A percentile compares a stretch with the other conserved stretches of the same genome.
Evolutionary conservation across 2,329 filamentous ascomycete genomes (phyloP).

Genomic region (Clonostachys sp.): DNA sequence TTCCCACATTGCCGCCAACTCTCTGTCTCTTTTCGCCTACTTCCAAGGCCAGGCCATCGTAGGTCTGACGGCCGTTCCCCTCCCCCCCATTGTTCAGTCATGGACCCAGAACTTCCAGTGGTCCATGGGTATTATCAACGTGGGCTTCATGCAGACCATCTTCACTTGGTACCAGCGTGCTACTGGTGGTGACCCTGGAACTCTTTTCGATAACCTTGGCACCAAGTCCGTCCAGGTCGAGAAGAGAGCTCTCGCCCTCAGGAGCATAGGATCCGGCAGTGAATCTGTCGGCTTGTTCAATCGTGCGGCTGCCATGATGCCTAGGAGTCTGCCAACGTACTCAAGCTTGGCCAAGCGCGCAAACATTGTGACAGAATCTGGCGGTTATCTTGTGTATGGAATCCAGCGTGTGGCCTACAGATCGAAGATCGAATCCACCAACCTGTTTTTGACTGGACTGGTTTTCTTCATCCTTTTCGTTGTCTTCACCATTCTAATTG

Average conservation of each 20-base stretch:
- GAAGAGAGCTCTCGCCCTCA: slow-evolving; percentile 45
- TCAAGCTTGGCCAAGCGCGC: slow-evolving; percentile 45
- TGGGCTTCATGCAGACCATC: slow-evolving; percentile 82
- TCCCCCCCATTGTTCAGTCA: slow-evolving; percentile 83
- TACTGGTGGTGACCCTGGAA: slow-evolving; percentile 81
- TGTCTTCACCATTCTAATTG: slow-evolving; percentile 65
- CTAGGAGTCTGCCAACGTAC: slow-evolving; percentile 26
- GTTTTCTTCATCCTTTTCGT: slow-evolving; percentile 87
- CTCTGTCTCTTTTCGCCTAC: slow-evolving; percentile 88
- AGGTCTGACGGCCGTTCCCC: slow-evolving; percentile 73
- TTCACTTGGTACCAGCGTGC: slow-evolving; percentile 95
- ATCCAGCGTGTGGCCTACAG: slow-evolving; percentile 88
- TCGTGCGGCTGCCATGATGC: slow-evolving; percentile 49
- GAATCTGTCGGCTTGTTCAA: slow-evolving; percentile 37
- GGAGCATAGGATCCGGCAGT: slow-evolving; percentile 20
- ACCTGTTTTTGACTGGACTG: slow-evolving; percentile 89
- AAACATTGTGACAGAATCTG: slow-evolving; percentile 48
- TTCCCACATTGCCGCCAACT: slow-evolving; percentile 89
- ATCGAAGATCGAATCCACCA: slow-evolving; percentile 79
- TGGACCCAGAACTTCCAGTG: slow-evolving; percentile 99
- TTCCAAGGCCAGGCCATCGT: slow-evolving; percentile 93
- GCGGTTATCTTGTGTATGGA: slow-evolving; percentile 65
- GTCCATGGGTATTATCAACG: slow-evolving; percentile 92
- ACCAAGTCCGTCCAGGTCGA: slow-evolving; percentile 80
- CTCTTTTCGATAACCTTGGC: slow-evolving; percentile 68